Percentiles rank a stretch among this genome's conserved stretches.
These are phyloP conservation scores for Alternaria consortialis DNA, from an alignment of 2,329 filamentous ascomycete genomes.

Conservation along the genomic window DNA sequence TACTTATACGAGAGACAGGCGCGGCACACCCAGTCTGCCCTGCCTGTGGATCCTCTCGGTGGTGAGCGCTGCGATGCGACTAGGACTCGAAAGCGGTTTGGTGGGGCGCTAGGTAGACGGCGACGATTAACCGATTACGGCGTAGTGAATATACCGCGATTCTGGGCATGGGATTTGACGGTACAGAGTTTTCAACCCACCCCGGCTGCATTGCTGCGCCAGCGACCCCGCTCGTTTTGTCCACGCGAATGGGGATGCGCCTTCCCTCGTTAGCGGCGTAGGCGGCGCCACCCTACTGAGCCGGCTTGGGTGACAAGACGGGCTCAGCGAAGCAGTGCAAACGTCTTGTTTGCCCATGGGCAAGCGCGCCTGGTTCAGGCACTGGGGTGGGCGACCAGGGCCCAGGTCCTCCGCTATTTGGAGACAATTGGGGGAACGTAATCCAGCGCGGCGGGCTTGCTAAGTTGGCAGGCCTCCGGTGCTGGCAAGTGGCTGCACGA, in stretches of 20 bases:
- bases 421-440: constrained; percentile 24
- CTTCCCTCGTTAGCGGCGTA: constrained; percentile 1
- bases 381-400: constrained; percentile 19
- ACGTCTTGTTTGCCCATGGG: constrained; percentile 15
- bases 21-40: constrained; percentile 32
- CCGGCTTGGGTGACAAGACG: constrained; percentile 21
- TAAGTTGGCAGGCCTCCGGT: neutral
- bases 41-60: constrained; percentile 33
- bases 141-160: constrained; percentile 22
- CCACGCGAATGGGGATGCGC: constrained; percentile 26
- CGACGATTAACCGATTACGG: constrained; percentile 27
- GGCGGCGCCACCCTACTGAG: constrained; percentile 19
- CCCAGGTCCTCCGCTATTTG: constrained; percentile 18
- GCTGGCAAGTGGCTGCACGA: constrained; percentile 7
- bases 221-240: constrained; percentile 34
- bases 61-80: constrained; percentile 33
- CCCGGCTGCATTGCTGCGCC: constrained; percentile 20
- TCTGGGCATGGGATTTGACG: constrained; percentile 37
- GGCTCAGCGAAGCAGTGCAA: constrained; percentile 20
- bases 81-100: constrained; percentile 23
- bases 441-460: constrained; percentile 21
- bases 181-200: constrained; percentile 41
- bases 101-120: constrained; percentile 25
- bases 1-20: constrained; percentile 39
- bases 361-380: constrained; percentile 22